Percentiles rank a stretch among this genome's conserved stretches.
Conservation (phyloP, 2,329 filamentous ascomycete species). For the Fusarium begoniae region DNA sequence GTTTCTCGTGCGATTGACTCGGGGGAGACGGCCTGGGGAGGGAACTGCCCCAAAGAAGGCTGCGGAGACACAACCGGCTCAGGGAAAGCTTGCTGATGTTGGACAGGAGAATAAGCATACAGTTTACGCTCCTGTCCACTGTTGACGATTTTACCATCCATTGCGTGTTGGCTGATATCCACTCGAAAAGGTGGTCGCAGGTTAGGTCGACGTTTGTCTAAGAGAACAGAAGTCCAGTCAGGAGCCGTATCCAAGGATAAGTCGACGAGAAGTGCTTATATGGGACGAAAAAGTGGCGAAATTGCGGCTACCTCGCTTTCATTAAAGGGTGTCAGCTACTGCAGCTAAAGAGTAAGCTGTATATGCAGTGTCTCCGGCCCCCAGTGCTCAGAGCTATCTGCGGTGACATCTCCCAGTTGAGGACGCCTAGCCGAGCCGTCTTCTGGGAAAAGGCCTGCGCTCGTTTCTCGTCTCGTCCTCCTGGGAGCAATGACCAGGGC, state of each 20-base stretch:
- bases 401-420: neutral
- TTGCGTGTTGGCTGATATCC: neutral
- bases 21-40: neutral
- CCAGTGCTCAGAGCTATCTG: neutral
- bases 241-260: neutral
- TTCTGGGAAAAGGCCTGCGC: neutral
- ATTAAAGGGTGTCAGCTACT: constrained; percentile 3
- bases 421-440: neutral
- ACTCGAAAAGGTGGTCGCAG: neutral
- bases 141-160: constrained; percentile 1
- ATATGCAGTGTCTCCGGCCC: neutral
- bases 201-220: neutral
- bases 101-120: neutral
- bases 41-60: neutral
- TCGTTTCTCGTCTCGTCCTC: neutral
- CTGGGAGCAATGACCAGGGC: neutral
- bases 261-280: neutral
- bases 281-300: neutral
- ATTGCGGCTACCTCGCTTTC: neutral
- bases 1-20: neutral
- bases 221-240: neutral
- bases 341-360: constrained; percentile 5
- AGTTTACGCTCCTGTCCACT: neutral
- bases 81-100: neutral
- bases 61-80: constrained; percentile 7